Conservation (phyloP, 2,329 filamentous ascomycete genomes). For the Sporothrix luriei region DNA sequence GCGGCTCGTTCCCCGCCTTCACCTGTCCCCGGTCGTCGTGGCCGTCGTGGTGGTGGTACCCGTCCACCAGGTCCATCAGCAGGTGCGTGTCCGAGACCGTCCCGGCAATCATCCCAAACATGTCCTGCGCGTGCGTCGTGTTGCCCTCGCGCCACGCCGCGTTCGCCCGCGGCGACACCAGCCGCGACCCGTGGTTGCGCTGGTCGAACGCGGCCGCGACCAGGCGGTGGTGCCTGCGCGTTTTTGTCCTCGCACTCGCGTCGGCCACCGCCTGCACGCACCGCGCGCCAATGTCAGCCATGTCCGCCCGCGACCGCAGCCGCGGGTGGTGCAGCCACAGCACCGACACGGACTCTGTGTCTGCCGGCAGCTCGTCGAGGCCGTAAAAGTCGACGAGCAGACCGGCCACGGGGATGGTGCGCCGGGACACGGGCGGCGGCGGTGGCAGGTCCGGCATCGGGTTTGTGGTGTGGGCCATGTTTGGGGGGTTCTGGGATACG, state of each 20-base stretch:
- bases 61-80: constrained; percentile 76
- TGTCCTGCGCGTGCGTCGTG: constrained; percentile 80
- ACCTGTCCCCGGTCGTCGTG: not conserved
- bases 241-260: constrained; percentile 38
- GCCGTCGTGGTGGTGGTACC: constrained; percentile 39
- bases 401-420: constrained; percentile 72
- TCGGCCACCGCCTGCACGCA: constrained; percentile 69
- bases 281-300: constrained; percentile 73
- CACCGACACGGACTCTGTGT: constrained; percentile 64
- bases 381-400: constrained; percentile 81
- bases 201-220: constrained; percentile 88
- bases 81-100: constrained; percentile 74
- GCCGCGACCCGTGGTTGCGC: constrained; percentile 81
- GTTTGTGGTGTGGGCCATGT: constrained; percentile 33
- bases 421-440: constrained; percentile 60
- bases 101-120: constrained; percentile 76
- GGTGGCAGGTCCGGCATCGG: constrained; percentile 42
- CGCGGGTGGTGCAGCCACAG: constrained; percentile 93
- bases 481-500: not conserved
- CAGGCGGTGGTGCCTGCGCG: constrained; percentile 47
- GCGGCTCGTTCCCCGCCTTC: not conserved
- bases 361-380: constrained; percentile 65
- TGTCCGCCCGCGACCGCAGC: constrained; percentile 67
- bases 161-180: constrained; percentile 69
- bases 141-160: constrained; percentile 80